phyloP scores from a whole-genome alignment of 164 flowering plant genomes.

The Hamamelis virginiana region DNA sequence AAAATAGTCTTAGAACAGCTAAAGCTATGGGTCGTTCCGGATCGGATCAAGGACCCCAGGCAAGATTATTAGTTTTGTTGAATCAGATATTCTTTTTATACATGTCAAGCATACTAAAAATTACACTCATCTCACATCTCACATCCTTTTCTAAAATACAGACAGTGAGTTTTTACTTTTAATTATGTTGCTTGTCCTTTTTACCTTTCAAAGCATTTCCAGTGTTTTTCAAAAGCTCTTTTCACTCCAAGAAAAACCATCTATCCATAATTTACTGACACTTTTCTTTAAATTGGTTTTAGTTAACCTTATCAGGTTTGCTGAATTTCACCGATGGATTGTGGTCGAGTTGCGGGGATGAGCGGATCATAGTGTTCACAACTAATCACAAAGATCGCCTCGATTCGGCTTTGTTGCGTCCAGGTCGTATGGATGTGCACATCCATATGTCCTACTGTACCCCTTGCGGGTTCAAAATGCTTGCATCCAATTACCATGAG shows the following conservation, averaged over 20 bases:
- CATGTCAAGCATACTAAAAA: too few relatives aligned
- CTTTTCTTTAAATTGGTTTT: background rate
- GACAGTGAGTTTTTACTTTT: too few relatives aligned
- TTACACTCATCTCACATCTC: too few relatives aligned
- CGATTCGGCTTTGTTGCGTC: conserved; percentile 45
- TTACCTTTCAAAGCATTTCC: too few relatives aligned
- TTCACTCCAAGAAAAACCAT: background rate
- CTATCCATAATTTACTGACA: too few relatives aligned
- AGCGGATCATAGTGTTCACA: too few relatives aligned
- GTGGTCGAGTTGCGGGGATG: too few relatives aligned
- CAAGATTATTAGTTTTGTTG: background rate
- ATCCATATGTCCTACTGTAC: conserved; percentile 50
- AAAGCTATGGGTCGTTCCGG: background rate
- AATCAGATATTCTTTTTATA: too few relatives aligned
- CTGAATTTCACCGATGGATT: too few relatives aligned
- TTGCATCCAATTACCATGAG: conserved; percentile 40
- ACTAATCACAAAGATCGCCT: conserved; percentile 47
- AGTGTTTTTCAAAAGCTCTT: too few relatives aligned
- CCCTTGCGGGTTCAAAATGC: conserved; percentile 41
- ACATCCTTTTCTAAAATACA: too few relatives aligned
- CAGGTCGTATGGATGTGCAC: conserved; percentile 54
- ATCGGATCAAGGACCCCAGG: background rate
- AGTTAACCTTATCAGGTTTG: conserved; percentile 44
- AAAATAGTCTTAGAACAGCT: conserved; percentile 1
- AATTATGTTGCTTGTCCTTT: too few relatives aligned